Base-by-base conservation (phyloP, 306 rosid genomes). In the Trichosanthes truncata region DNA sequence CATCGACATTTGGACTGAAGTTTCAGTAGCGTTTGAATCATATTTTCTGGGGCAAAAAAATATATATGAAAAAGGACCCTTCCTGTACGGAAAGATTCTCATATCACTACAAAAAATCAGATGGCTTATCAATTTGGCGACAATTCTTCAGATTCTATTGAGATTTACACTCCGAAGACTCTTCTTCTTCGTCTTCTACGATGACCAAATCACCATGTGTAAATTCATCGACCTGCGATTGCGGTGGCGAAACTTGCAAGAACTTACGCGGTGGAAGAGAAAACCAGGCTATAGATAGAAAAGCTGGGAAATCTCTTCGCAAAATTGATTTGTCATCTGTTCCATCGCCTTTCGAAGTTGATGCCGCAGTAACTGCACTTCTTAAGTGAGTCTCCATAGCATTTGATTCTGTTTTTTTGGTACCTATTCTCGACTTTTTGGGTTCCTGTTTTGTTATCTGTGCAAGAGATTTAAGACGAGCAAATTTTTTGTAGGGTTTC, bases 341-440 rank as follows among this genome's bases (percentile, higher is more conserved):
- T 79, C 96, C 93, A 23, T 87, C 92, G 59, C 85, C 49, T 63
- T 1, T n/a, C 26, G 96, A 92, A 86, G 89, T 90, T 77, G 80
- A 90, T 36, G 81, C 74, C 65, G 91, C 93, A 2, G 63, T 88
- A 6, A n/a, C 84, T 74, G 79, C 89, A 61, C 90, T 90, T 65
- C 84, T 79, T 31, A 57, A 71, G 97, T 92, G 79, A 88, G 0
- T 6, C 4, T 56, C 1, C 31, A 9, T 45, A 4, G 33, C 41
- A 4, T 21, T 49, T 69, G 2, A 69, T 23, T 69, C 2, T 69
- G 5, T 21, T 41, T 21, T 43, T 41, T 41, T 9, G 48, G 31
- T 40, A 7, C 38, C 15, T 67, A 4, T 38, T 67, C 31, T 9
- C 38, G 0, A 9, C n/a, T n/a, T 67, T 10, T 67, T 21, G 46